Percentiles rank a stretch among this genome's conserved stretches.
phyloP scores from a whole-genome alignment of 768 basidiomycete species.

The Naematelia aurantialba region DNA sequence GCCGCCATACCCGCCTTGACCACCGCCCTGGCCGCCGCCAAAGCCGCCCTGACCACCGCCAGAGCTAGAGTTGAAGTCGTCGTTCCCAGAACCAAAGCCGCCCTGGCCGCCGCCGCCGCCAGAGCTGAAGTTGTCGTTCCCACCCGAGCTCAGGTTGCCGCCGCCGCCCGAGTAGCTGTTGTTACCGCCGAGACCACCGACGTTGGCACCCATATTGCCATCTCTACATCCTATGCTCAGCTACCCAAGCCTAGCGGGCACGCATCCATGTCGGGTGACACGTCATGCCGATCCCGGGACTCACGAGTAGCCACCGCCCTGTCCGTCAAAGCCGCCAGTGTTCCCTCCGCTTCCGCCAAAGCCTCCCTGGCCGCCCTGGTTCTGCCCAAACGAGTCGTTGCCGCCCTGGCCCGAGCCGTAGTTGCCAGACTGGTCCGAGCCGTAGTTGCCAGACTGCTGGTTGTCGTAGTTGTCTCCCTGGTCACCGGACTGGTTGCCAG shows the following conservation, averaged over 20 bases:
- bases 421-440: neutral
- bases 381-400: too few species aligned
- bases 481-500: neutral
- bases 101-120: neutral
- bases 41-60: neutral
- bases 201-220: slow-evolving; percentile 1
- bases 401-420: slow-evolving; percentile 1
- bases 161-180: too few species aligned
- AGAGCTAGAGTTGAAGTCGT: neutral
- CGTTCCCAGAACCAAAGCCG: slow-evolving; percentile 2
- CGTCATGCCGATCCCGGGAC: too few species aligned
- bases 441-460: neutral
- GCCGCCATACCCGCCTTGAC: neutral
- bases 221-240: neutral
- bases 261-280: too few species aligned
- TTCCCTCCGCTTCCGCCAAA: neutral
- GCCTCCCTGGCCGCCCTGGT: neutral
- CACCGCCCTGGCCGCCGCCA: slow-evolving; percentile 7
- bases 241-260: too few species aligned
- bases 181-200: neutral
- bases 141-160: neutral
- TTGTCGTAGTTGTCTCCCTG: slow-evolving; percentile 4
- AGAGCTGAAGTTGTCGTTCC: neutral
- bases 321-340: neutral
- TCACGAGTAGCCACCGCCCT: slow-evolving; percentile 5